phyloP scores from a whole-genome alignment of 306 rosid species.

The Carpinus fangiana region DNA sequence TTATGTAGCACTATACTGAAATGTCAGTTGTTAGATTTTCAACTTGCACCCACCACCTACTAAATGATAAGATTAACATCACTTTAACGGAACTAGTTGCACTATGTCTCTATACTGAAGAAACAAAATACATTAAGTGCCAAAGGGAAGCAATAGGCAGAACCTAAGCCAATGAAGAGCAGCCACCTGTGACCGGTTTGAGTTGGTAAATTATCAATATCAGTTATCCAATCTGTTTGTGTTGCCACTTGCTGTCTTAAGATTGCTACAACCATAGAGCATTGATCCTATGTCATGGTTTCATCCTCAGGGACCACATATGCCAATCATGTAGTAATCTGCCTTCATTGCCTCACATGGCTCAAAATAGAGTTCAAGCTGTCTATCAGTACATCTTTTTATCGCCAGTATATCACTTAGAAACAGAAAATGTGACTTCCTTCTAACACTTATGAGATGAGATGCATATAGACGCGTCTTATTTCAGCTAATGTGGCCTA shows the following conservation, averaged over 20 bases:
- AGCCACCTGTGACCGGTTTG: neutral
- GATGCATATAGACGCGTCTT: neutral
- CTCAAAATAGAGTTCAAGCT: neutral
- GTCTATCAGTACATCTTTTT: neutral
- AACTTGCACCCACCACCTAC: neutral
- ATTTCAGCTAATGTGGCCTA: constrained; percentile 9
- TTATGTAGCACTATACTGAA: neutral
- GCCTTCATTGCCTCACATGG: neutral
- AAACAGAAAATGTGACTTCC: neutral
- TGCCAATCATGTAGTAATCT: neutral
- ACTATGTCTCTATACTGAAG: neutral
- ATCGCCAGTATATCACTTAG: neutral
- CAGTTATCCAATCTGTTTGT: constrained; percentile 5
- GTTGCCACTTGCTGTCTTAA: constrained; percentile 8
- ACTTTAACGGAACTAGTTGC: neutral
- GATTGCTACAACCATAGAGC: constrained; percentile 5
- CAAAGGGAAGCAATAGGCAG: neutral
- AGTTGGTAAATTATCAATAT: neutral
- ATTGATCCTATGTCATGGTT: neutral
- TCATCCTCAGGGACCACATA: constrained; percentile 23
- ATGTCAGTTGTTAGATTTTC: neutral
- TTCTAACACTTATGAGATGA: neutral
- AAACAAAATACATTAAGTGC: constrained; percentile 6
- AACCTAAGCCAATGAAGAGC: constrained; percentile 1
- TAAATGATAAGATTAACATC: neutral